Percentiles rank a stretch among this genome's conserved stretches.
Conservation (phyloP, 2,329 filamentous ascomycete genomes). For the Didymella segeticola region DNA sequence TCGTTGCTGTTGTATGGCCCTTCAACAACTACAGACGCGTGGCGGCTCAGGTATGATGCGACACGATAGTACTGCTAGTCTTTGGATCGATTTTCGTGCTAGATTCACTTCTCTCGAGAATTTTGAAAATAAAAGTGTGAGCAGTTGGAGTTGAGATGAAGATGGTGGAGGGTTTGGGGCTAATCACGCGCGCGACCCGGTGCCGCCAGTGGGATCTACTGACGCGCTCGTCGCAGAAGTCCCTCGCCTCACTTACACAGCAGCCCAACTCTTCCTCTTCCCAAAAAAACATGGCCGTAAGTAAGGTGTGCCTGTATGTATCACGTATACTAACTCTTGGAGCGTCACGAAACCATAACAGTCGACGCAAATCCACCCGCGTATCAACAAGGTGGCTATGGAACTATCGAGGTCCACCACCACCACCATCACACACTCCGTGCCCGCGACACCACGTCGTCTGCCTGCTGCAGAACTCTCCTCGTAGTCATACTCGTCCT, state of each 20-base stretch:
- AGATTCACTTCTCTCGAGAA: not conserved
- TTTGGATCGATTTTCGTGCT: not conserved
- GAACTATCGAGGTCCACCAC: conserved; percentile 27
- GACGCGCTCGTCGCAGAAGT: not conserved
- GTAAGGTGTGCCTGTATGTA: not conserved
- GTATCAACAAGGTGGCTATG: conserved; percentile 32
- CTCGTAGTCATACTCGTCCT: conserved; percentile 21
- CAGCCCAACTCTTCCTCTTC: not conserved
- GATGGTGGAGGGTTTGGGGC: not conserved
- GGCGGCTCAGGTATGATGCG: not conserved
- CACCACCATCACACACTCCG: conserved; percentile 26
- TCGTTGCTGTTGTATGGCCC: no score
- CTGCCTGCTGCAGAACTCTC: conserved; percentile 23
- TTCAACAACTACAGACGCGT: no score
- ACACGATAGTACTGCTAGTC: not conserved
- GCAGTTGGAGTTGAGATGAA: not conserved
- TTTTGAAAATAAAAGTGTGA: not conserved
- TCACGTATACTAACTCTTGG: not conserved
- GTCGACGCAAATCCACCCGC: conserved; percentile 26
- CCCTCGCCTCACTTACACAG: not conserved
- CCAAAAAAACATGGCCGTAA: conserved; percentile 12
- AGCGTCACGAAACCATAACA: conserved; percentile 16
- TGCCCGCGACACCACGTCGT: conserved; percentile 9
- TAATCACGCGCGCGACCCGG: not conserved
- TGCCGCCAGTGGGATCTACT: not conserved